phyloP scores from a whole-genome alignment of 257 asterid species.

The Cinchona pubescens region DNA sequence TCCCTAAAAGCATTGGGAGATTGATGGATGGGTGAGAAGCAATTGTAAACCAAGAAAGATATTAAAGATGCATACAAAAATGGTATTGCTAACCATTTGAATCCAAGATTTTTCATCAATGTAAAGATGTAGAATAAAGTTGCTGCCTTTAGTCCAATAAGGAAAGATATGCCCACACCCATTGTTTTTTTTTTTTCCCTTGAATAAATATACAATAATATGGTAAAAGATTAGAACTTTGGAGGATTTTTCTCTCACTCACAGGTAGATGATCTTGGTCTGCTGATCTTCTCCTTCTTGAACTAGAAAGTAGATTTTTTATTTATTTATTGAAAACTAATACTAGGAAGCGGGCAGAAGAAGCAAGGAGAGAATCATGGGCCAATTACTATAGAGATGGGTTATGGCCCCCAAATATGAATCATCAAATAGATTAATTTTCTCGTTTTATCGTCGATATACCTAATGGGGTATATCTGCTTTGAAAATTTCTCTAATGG shows the following conservation, averaged over 20 bases:
- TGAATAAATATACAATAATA: background rate
- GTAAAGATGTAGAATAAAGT: slow-evolving; percentile 50
- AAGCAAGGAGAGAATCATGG: no score
- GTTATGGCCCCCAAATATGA: no score
- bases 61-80: slow-evolving; percentile 69
- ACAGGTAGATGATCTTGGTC: background rate
- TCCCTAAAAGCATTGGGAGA: slow-evolving; percentile 77
- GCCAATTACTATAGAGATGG: no score
- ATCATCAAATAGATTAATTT: no score
- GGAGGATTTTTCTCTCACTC: background rate
- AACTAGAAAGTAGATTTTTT: background rate
- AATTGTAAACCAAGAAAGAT: slow-evolving; percentile 62
- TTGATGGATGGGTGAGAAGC: slow-evolving; percentile 83
- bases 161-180: slow-evolving; percentile 71
- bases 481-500: background rate
- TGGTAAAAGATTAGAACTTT: background rate
- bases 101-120: slow-evolving; percentile 42
- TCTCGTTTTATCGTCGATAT: no score
- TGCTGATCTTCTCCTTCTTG: background rate
- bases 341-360: background rate
- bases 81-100: slow-evolving; percentile 57
- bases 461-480: no score
- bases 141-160: slow-evolving; percentile 66
- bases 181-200: slow-evolving; percentile 26
- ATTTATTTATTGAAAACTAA: background rate